phyloP scores from a whole-genome alignment of 1,284 basidiomycete genomes.

The Mycosarcoma mackinlayi region DNA sequence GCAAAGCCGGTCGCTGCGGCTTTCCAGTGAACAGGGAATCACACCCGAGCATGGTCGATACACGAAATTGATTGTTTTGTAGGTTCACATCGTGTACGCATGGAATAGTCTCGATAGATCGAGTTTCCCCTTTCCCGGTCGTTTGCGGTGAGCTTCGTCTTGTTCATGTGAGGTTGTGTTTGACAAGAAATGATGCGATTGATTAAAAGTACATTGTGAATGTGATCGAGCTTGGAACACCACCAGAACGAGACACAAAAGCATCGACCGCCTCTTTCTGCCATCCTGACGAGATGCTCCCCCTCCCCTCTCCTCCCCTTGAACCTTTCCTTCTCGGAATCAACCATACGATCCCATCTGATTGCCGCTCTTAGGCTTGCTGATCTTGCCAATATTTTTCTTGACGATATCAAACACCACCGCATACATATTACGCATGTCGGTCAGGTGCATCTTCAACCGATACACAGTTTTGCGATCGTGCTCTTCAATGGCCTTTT shows the following conservation, averaged over 20 bases:
- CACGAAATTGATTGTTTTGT: too few relatives aligned
- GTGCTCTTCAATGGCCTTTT: conserved; percentile 38
- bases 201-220: neutral
- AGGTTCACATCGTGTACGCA: too few relatives aligned
- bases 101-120: neutral
- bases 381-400: conserved; percentile 52
- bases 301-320: neutral
- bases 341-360: conserved; percentile 49
- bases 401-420: conserved; percentile 47
- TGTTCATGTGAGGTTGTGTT: too few relatives aligned
- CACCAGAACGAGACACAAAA: too few relatives aligned
- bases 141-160: too few relatives aligned
- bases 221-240: too few relatives aligned
- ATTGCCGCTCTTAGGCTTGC: conserved; percentile 51
- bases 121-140: too few relatives aligned
- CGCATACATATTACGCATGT: conserved; percentile 49
- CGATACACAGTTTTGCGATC: conserved; percentile 41
- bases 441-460: conserved; percentile 47
- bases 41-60: too few relatives aligned
- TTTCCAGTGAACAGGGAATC: neutral
- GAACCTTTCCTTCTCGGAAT: too few relatives aligned
- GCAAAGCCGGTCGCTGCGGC: conserved; percentile 1
- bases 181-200: neutral
- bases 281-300: neutral
- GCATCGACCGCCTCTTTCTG: too few relatives aligned